Conservation (phyloP, 2,329 filamentous ascomycete genomes). For the Botrytis elliptica region DNA sequence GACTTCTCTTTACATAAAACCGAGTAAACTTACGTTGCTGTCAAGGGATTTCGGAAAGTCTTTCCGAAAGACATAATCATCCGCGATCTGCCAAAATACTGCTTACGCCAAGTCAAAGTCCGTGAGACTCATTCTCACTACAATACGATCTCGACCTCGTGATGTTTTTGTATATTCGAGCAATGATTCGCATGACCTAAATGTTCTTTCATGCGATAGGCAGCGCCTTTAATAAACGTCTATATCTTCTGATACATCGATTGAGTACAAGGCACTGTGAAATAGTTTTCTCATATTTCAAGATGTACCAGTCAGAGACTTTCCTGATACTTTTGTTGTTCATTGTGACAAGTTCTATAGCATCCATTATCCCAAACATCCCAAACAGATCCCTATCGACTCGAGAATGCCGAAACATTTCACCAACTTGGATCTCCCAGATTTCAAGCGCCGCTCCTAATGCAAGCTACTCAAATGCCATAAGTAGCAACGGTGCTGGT, state of each 20-base stretch:
- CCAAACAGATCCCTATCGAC: background rate
- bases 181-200: background rate
- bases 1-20: background rate
- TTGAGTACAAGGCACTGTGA: background rate
- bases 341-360: background rate
- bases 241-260: background rate
- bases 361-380: background rate
- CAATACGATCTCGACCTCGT: background rate
- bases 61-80: background rate
- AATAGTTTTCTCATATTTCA: background rate
- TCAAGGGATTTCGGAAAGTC: background rate
- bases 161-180: background rate
- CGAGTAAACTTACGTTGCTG: background rate
- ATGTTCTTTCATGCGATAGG: background rate
- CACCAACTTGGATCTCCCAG: background rate
- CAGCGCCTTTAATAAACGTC: background rate
- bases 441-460: background rate
- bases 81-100: background rate
- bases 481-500: background rate
- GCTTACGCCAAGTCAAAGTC: background rate
- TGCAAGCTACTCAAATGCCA: background rate
- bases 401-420: background rate
- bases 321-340: background rate
- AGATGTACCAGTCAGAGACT: background rate
- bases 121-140: background rate